Percentiles rank a stretch among this genome's conserved stretches.
phyloP scores from a whole-genome alignment of 2,329 filamentous ascomycete species.

The Alternaria sp. region DNA sequence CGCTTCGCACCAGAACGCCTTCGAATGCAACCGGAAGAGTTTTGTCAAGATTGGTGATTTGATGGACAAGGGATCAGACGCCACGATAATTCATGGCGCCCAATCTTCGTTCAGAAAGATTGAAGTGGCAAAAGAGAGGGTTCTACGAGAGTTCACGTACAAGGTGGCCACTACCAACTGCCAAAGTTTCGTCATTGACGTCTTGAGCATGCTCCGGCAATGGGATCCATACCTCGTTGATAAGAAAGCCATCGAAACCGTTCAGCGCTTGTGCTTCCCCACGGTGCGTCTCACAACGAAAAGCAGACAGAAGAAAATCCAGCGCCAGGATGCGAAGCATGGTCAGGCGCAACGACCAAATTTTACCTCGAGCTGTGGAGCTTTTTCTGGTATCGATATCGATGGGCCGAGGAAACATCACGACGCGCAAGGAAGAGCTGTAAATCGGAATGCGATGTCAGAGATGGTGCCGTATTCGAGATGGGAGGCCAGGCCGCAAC shows the following conservation, averaged over 20 bases:
- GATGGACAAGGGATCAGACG: background rate
- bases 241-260: background rate
- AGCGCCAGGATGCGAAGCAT: background rate
- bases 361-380: background rate
- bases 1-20: background rate
- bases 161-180: background rate
- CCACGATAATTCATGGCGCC: background rate
- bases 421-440: background rate
- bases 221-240: background rate
- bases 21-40: background rate
- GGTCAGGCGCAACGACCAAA: background rate
- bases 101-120: background rate
- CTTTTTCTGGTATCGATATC: background rate
- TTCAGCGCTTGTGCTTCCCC: background rate
- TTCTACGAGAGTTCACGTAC: background rate
- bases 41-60: background rate
- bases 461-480: background rate
- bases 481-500: background rate
- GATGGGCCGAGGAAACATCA: background rate
- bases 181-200: background rate
- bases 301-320: background rate
- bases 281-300: background rate
- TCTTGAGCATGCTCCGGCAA: background rate
- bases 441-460: background rate
- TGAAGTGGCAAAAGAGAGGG: background rate